Evolutionary conservation across 805 yeast species (phyloP), one percentile per base, ranked within the genome.

Genomic region (Sugiyamaella qingdaonensis): DNA sequence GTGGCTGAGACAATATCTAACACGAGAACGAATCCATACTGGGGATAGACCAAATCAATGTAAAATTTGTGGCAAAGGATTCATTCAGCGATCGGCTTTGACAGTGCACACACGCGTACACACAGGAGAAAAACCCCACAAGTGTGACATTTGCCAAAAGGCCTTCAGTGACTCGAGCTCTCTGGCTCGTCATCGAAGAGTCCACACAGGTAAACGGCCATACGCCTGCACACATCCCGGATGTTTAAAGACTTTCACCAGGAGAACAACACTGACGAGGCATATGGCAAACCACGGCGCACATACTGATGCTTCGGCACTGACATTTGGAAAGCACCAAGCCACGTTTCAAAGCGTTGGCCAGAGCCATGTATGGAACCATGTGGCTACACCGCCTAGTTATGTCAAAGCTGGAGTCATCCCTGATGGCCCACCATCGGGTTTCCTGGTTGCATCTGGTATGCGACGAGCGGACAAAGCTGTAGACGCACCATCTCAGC

Each of bases 121-220:
- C 66, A 84, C 89, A 0, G 90, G 90, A n/a, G 89, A 83, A 62
- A 84, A 84, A 59, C 90, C 90, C 8, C 85, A 80, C 64, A 70
- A 71, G 52, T 85, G 89, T 65, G 66, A 72, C 13, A 57, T 61
- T 13, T 71, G 75, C 53, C 57, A 54, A 21, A 64, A 69, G 27
- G 61, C 64, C 14, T 68, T 68, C 51, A 65, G 70, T 49, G 73
- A 68, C 52, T 68, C 71, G 10, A 64, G 69, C 13, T 68, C 71
- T 4, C 73, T 90, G 54, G 95, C 96, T 4, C 78, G 97, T 55
- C 97, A 89, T 67, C 80, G 88, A 4, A 73, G 96, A 59, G 83
- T 90, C 0, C 97, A 89, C 67, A 84, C 89, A 61, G 96, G 96
- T 0, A 79, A 79, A 57, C 86, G 89, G 64, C 96, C 96, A 10